Base-by-base conservation (phyloP, 2,329 filamentous ascomycete genomes). In the Talaromyces atroroseus region DNA sequence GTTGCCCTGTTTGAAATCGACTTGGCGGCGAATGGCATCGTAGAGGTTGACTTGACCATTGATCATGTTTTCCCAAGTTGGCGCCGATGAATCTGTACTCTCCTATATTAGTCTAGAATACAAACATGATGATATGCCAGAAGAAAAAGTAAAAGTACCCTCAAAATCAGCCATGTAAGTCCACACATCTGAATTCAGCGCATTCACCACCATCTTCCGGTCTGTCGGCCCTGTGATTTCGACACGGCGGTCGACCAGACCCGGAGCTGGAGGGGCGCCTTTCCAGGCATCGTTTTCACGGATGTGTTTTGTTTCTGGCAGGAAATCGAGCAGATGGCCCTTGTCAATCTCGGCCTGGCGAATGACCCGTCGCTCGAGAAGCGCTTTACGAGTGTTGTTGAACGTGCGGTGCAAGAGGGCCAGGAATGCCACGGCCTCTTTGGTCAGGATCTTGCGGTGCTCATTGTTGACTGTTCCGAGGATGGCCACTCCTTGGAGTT, bases 111-210 rank as follows among this genome's bases (percentile, higher is more conserved):
- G 54, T 54, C 49, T 52, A 50, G 26, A n/a, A 44, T 29, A 58
- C 51, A 20, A 8, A 11, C n/a, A 18, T 14, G 24, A 36, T 5
- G 21, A n/a, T 5, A 16, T 24, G 58, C 52, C 46, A 18, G 16
- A 7, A 11, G 18, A 26, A 29, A 14, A 72, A 82, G 67, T 74
- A 21, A 32, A 72, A 82, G 67, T 74, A 94, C 92, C 92, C 78
- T 99, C 94, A 64, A 99, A 95, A 76, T 99, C 94, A 49, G 94
- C 94, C 94, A 99, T 99, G 70, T 97, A 99, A 56, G 92, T 97
- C 88, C 89, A 97, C 23, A 97, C 94, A 68, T 97, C 84, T 47
- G 92, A 87, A 75, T 97, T 99, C 71, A 97, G 71, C 10, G 94
- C 94, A 73, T 99, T 99, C 61, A 97, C 90, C 49, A 97, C 91